Conservation (phyloP, 2,329 filamentous ascomycete genomes). For the Xylaria sp. region DNA sequence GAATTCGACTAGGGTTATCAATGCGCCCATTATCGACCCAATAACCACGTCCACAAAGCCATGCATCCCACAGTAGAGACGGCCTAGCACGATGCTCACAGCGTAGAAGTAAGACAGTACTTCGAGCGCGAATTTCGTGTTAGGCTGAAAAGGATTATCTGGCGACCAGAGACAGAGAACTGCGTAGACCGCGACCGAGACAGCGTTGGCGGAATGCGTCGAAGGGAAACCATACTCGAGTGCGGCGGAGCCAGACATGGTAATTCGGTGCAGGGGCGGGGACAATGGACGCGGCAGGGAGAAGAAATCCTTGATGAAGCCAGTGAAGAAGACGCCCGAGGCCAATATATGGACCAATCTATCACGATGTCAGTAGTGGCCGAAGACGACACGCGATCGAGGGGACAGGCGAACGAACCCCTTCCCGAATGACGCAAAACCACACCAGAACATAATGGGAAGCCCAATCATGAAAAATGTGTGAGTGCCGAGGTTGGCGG, state of each 20-base stretch:
- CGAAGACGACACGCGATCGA: slow-evolving; percentile 9
- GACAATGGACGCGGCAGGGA: slow-evolving; percentile 92
- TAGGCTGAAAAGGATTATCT: slow-evolving; percentile 68
- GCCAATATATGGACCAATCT: slow-evolving; percentile 80
- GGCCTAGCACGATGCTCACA: slow-evolving; percentile 86
- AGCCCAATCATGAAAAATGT: slow-evolving; percentile 98
- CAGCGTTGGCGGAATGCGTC: slow-evolving; percentile 95
- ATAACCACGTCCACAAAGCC: slow-evolving; percentile 91
- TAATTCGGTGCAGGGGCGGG: slow-evolving; percentile 91
- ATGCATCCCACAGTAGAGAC: slow-evolving; percentile 98
- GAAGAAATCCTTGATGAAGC: slow-evolving; percentile 92
- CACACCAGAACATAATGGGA: slow-evolving; percentile 97
- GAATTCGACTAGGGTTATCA: slow-evolving; percentile 69
- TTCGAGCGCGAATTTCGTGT: slow-evolving; percentile 72
- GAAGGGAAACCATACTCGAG: slow-evolving; percentile 98
- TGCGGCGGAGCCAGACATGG: slow-evolving; percentile 94
- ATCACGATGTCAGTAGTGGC: slow-evolving; percentile 38
- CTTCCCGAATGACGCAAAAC: slow-evolving; percentile 84
- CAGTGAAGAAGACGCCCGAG: slow-evolving; percentile 84
- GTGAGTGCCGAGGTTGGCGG: slow-evolving; percentile 95
- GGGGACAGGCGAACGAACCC: slow-evolving; percentile 75
- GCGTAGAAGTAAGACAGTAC: slow-evolving; percentile 83
- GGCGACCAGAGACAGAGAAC: slow-evolving; percentile 75
- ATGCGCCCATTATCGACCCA: slow-evolving; percentile 79
- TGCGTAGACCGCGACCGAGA: slow-evolving; percentile 89